Conservation (phyloP, 345 rosid species). For the Corchorus capsularis region DNA sequence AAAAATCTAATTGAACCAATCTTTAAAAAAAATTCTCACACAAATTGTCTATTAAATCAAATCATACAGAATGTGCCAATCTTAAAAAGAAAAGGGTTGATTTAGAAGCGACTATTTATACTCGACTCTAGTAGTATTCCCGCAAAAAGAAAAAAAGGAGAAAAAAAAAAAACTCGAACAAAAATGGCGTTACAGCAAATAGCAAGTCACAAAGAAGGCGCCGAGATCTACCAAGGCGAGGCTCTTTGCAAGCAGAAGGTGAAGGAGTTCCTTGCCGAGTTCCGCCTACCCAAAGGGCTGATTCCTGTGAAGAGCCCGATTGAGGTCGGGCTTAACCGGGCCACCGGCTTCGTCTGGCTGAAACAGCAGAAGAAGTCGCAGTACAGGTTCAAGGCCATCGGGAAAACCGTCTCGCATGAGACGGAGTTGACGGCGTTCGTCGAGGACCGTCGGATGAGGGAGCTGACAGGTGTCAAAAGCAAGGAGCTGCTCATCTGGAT, state of each 20-base stretch:
- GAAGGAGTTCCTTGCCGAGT: constrained; percentile 38
- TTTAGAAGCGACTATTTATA: not conserved
- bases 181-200: constrained; percentile 37
- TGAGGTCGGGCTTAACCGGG: constrained; percentile 53
- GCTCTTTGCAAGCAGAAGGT: constrained; percentile 53
- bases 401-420: constrained; percentile 48
- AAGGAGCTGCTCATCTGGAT: constrained; percentile 66
- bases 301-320: constrained; percentile 54
- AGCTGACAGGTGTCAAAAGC: constrained; percentile 51
- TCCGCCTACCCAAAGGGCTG: constrained; percentile 55
- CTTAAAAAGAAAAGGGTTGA: not conserved
- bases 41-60: not conserved
- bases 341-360: constrained; percentile 65
- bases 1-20: no score
- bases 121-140: not conserved
- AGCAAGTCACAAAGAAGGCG: constrained; percentile 39
- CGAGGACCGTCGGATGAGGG: constrained; percentile 51
- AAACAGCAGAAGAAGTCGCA: constrained; percentile 46
- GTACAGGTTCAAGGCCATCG: constrained; percentile 44
- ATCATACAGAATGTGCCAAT: not conserved
- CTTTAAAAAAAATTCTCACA: no score
- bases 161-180: not conserved
- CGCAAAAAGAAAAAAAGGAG: no score
- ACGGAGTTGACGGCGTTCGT: constrained; percentile 52
- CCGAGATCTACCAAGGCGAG: constrained; percentile 52